Evolutionary conservation across 441 rosid species (phyloP).

Genomic region (Daphne laureola): DNA sequence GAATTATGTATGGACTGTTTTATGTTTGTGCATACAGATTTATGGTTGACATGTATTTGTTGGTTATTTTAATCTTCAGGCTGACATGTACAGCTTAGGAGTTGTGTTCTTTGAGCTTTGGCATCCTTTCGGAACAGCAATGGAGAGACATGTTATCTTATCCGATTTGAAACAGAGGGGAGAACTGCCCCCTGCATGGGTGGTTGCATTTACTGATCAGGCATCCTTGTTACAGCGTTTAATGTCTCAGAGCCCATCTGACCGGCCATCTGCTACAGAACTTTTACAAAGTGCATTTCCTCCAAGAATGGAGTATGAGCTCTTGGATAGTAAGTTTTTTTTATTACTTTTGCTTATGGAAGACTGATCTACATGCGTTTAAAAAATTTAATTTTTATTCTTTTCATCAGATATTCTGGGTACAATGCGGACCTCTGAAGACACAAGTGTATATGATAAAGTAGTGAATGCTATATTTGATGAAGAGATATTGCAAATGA

Average conservation of each 20-base stretch:
- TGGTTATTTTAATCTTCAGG: conserved; percentile 41
- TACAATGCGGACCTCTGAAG: conserved; percentile 87
- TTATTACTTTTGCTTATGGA: background rate
- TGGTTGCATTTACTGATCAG: conserved; percentile 84
- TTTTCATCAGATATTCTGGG: conserved; percentile 60
- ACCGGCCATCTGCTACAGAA: conserved; percentile 92
- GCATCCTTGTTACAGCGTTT: conserved; percentile 63
- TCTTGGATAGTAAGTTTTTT: conserved; percentile 71
- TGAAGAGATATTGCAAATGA: conserved; percentile 50
- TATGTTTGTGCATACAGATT: background rate
- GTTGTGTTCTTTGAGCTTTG: conserved; percentile 93
- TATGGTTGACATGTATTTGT: conserved; percentile 3
- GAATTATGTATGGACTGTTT: no score
- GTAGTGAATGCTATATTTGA: conserved; percentile 80
- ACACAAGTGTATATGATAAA: conserved; percentile 75
- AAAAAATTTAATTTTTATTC: conserved; percentile 17
- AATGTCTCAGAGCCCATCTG: conserved; percentile 94
- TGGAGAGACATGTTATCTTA: conserved; percentile 76
- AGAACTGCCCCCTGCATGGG: conserved; percentile 77
- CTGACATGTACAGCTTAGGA: conserved; percentile 98
- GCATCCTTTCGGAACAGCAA: conserved; percentile 94
- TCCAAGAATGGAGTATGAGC: conserved; percentile 87
- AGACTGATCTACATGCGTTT: conserved; percentile 4
- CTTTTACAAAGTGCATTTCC: conserved; percentile 82
- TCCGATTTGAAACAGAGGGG: conserved; percentile 86